Percentiles rank a stretch among this genome's conserved stretches.
Conservation (phyloP, 176 grass and related monocot genomes). For the Oryza meyeriana region DNA sequence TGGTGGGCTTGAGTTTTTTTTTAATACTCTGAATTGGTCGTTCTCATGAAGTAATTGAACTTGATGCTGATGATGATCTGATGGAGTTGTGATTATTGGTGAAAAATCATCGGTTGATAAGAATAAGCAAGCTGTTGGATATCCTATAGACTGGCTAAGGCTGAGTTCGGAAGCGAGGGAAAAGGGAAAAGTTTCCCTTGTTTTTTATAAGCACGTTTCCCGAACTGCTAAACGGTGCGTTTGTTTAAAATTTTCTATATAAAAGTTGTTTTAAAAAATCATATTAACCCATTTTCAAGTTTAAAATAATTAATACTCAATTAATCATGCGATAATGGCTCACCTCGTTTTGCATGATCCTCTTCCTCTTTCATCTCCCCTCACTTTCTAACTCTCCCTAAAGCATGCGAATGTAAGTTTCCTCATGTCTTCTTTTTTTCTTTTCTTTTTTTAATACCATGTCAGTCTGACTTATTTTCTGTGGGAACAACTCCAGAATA, state of each 20-base stretch:
- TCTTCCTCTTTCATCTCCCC: no score
- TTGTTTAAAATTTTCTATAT: no score
- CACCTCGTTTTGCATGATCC: no score
- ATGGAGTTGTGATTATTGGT: slow-evolving; percentile 64
- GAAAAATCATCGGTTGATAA: slow-evolving; percentile 65
- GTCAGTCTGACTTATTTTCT: slow-evolving; percentile 7
- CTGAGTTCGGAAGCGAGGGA: no score
- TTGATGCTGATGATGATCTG: slow-evolving; percentile 76
- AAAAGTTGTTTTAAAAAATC: no score
- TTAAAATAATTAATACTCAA: no score
- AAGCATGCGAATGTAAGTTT: slow-evolving; percentile 58
- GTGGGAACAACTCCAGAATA: slow-evolving; percentile 40
- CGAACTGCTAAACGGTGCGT: no score
- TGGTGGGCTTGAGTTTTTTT: background rate
- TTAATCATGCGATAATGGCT: no score
- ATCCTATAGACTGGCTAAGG: slow-evolving; percentile 51
- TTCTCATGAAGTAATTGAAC: slow-evolving; percentile 87
- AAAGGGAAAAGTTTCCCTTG: no score
- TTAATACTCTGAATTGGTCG: slow-evolving; percentile 42
- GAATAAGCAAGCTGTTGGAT: slow-evolving; percentile 56
- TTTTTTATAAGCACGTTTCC: no score
- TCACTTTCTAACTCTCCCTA: no score
- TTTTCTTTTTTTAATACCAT: background rate
- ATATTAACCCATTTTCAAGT: no score
- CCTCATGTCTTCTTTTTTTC: background rate